Evolutionary conservation across 805 yeast genomes (phyloP).

Genomic region (Saturnispora diversa): DNA sequence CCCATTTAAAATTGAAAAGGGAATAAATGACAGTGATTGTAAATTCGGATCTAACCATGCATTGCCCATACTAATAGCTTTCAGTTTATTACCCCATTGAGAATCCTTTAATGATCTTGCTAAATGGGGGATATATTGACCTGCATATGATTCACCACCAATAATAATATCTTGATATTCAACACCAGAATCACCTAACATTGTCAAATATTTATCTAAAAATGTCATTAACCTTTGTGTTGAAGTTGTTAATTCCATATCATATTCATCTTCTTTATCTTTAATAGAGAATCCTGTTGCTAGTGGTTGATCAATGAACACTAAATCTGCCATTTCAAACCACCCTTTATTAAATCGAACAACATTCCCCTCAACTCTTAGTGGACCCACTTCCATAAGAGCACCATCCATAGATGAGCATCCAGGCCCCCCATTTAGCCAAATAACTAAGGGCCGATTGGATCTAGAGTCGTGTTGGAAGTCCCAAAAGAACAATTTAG

Average conservation of each 20-base stretch:
- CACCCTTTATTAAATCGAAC: slow-evolving; percentile 65
- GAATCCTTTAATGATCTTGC: slow-evolving; percentile 55
- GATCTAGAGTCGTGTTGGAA: slow-evolving; percentile 34
- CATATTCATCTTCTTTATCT: slow-evolving; percentile 34
- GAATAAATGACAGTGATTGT: slow-evolving; percentile 75
- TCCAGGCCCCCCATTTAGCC: slow-evolving; percentile 99
- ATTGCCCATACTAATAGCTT: slow-evolving; percentile 76
- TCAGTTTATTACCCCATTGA: slow-evolving; percentile 34
- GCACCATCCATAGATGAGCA: slow-evolving; percentile 99
- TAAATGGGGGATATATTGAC: slow-evolving; percentile 89
- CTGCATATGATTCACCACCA: slow-evolving; percentile 96
- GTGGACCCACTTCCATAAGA: slow-evolving; percentile 84
- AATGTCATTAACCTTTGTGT: slow-evolving; percentile 57
- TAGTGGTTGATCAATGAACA: slow-evolving; percentile 90
- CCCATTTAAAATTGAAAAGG: slow-evolving; percentile 55
- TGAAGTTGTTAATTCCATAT: slow-evolving; percentile 47
- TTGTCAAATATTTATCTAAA: slow-evolving; percentile 52
- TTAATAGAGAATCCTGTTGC: slow-evolving; percentile 85
- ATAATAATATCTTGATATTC: slow-evolving; percentile 52
- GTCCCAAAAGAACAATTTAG: slow-evolving; percentile 66
- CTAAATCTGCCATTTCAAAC: slow-evolving; percentile 69
- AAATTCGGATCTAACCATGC: slow-evolving; percentile 90
- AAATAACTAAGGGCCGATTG: slow-evolving; percentile 52
- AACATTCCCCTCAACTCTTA: slow-evolving; percentile 42
- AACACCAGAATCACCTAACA: slow-evolving; percentile 62